A percentile compares a stretch with the other conserved stretches of the same genome.
phyloP scores from a whole-genome alignment of 345 rosid genomes.

The Populus euphratica region DNA sequence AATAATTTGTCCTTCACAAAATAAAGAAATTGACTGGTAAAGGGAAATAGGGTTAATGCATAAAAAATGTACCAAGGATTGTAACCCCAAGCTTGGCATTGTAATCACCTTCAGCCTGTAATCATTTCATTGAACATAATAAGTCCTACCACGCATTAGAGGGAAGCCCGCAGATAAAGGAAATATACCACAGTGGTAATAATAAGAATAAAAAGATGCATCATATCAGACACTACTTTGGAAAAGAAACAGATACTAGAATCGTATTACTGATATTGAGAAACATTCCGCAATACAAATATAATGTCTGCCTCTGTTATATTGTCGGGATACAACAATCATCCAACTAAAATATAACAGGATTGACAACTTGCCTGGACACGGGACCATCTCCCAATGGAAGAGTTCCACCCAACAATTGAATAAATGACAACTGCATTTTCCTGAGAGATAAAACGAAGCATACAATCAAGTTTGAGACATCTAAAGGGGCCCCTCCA shows the following conservation, averaged over 20 bases:
- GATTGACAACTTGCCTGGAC: slow-evolving; percentile 25
- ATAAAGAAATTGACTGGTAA: neutral
- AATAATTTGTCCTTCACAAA: neutral
- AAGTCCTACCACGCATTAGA: neutral
- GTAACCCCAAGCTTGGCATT: slow-evolving; percentile 29
- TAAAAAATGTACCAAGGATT: slow-evolving; percentile 19
- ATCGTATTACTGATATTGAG: neutral
- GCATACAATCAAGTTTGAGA: neutral
- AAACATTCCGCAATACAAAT: neutral
- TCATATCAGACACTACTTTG: neutral
- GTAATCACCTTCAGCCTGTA: slow-evolving; percentile 28
- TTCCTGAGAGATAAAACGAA: slow-evolving; percentile 16
- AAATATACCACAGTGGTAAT: neutral
- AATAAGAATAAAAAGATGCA: neutral
- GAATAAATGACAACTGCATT: slow-evolving; percentile 32
- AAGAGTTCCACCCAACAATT: slow-evolving; percentile 34
- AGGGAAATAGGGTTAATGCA: neutral
- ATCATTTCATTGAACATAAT: neutral
- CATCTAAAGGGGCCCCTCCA: neutral
- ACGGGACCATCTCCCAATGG: slow-evolving; percentile 31
- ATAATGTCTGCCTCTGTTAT: neutral
- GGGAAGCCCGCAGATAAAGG: neutral
- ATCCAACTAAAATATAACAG: too few relatives aligned
- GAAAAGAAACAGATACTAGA: neutral
- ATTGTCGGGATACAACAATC: neutral